Base-by-base conservation (phyloP, 2,329 filamentous ascomycete genomes). In the Microsporum ferrugineum region DNA sequence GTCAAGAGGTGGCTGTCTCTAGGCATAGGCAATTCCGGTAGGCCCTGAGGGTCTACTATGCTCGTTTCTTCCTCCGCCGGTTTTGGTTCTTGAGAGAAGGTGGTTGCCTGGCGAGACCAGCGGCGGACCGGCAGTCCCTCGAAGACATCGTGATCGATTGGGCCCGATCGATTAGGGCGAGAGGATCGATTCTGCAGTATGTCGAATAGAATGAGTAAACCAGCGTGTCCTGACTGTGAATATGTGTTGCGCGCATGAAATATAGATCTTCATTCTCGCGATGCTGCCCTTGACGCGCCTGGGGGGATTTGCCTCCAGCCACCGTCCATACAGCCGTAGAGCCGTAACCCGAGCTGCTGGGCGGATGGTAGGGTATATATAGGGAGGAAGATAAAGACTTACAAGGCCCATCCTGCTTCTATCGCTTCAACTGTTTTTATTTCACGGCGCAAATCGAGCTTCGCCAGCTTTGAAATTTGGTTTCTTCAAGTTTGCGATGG, bases 41-140 rank as follows among this genome's bases (percentile, higher is more conserved):
- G 79, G 5, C 33, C 68, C 68, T 58, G 67, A 1, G 57, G n/a
- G 66, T 6, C 68, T 67, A 55, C 70, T 51, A 47, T 65, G 10
- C 69, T 65, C 3, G 67, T 60, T 5, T 73, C 69, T 2, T 69
- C 79, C 33, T 80, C 84, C 67, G 91, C 87, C 64, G 84, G 78
- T 41, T 83, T 80, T 7, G 81, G 77, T 10, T 83, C 83, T 59
- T 89, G 86, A 66, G 84, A 84, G 69, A 92, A 77, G 47, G 77
- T 86, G 61, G 89, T 81, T 75, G 78, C 79, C 62, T 88, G 84
- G 65, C 88, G 85, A 61, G 88, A 85, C 88, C 91, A 97, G 82
- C 95, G 90, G 69, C 91, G 87, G 62, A 96, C 88, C 14, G 92
- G 92, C 8, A 96, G 81, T 63, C 91, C 89, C 80, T 83, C 78